A percentile compares a stretch with the other conserved stretches of the same genome.
These are phyloP conservation scores for Ustilago shanxiensis DNA, from an alignment of 1,284 basidiomycete genomes.

Conservation along the genomic window DNA sequence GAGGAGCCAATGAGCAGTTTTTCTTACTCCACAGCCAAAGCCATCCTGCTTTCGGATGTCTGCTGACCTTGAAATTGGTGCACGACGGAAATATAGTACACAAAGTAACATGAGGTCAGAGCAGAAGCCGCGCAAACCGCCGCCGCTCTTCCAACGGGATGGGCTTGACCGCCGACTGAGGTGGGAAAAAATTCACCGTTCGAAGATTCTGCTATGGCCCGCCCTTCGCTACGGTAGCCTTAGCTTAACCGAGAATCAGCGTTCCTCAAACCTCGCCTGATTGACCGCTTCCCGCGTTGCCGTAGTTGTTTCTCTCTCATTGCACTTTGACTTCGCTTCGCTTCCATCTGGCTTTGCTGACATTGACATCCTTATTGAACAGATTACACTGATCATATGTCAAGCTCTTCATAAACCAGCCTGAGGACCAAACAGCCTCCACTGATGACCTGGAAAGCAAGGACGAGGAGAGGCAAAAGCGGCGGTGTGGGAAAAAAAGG, in stretches of 20 bases:
- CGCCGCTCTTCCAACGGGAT: conserved; percentile 21
- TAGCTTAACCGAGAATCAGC: conserved; percentile 6
- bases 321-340: not conserved
- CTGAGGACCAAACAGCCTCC: too few species aligned
- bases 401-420: too few species aligned
- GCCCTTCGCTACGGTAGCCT: conserved; percentile 1
- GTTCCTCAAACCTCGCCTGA: conserved; percentile 3
- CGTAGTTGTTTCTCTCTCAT: not conserved
- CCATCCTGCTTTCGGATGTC: not conserved
- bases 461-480: not conserved
- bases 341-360: too few species aligned
- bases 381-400: too few species aligned
- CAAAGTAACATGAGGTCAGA: not conserved
- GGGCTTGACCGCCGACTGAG: conserved; percentile 4
- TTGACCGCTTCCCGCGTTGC: not conserved
- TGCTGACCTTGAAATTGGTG: not conserved
- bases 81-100: not conserved
- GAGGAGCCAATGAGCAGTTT: too few species aligned
- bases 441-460: too few species aligned
- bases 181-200: conserved; percentile 4
- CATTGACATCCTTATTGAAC: too few species aligned
- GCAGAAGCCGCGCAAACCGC: conserved; percentile 12
- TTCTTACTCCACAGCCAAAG: not conserved
- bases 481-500: not conserved
- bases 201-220: conserved; percentile 6